Percentiles rank a stretch among this genome's conserved stretches.
These are phyloP conservation scores for Gentiana dahurica DNA, from an alignment of 257 asterid species.

Conservation along the genomic window DNA sequence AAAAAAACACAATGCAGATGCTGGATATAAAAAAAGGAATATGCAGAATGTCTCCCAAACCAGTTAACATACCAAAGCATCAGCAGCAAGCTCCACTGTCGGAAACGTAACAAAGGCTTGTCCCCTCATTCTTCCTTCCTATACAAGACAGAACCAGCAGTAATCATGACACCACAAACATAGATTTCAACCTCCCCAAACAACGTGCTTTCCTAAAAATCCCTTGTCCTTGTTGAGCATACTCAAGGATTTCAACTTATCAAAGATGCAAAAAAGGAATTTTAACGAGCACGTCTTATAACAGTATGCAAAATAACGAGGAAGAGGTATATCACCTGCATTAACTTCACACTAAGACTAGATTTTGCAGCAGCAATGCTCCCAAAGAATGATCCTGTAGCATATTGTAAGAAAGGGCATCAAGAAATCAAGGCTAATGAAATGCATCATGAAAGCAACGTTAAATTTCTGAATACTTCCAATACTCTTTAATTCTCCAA, in stretches of 20 bases:
- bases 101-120: constrained; percentile 96
- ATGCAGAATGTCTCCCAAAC: too few species aligned
- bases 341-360: constrained; percentile 63
- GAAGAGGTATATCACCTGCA: constrained; percentile 65
- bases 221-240: too few species aligned
- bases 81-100: constrained; percentile 68
- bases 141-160: neutral
- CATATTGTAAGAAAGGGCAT: constrained; percentile 6
- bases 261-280: neutral
- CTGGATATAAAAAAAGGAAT: too few species aligned
- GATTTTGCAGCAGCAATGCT: constrained; percentile 62
- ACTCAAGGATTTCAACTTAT: too few species aligned
- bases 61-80: constrained; percentile 57
- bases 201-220: too few species aligned
- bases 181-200: neutral
- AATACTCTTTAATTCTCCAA: neutral
- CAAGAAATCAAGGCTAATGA: too few species aligned
- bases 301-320: neutral
- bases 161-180: too few species aligned
- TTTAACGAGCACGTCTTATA: neutral
- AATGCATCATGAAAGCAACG: neutral
- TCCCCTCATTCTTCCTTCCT: constrained; percentile 99
- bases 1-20: constrained; percentile 49
- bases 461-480: neutral
- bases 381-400: constrained; percentile 75